A percentile compares a stretch with the other conserved stretches of the same genome.
phyloP scores from a whole-genome alignment of 345 rosid genomes.

The Populus ilicifolia region DNA sequence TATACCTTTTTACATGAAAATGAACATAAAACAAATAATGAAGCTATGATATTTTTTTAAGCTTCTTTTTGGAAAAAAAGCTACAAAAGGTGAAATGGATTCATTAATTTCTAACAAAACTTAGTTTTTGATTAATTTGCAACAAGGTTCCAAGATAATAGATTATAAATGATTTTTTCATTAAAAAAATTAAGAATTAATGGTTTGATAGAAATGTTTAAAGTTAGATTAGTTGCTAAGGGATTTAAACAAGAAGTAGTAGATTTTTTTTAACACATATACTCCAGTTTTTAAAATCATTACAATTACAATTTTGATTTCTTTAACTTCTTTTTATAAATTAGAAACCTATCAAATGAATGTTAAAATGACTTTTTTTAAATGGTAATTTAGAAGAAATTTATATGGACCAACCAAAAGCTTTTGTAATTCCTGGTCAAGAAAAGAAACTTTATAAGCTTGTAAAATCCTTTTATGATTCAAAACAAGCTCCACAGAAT shows the following conservation, averaged over 20 bases:
- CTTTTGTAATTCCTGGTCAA: background rate
- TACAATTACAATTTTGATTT: background rate
- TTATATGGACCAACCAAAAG: background rate
- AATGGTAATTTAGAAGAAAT: background rate
- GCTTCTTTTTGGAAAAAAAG: background rate
- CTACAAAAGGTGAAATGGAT: background rate
- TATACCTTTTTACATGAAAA: background rate
- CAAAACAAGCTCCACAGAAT: background rate
- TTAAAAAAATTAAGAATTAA: background rate
- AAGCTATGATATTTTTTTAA: background rate
- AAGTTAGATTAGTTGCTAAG: background rate
- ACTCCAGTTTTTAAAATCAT: background rate
- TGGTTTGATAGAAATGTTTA: background rate
- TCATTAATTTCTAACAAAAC: background rate
- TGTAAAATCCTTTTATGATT: background rate
- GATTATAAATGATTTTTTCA: background rate
- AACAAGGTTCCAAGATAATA: background rate
- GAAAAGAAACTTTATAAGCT: background rate
- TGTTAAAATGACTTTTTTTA: background rate
- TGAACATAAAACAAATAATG: background rate
- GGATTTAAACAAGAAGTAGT: background rate
- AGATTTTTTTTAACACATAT: background rate
- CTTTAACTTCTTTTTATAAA: background rate
- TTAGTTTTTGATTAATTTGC: background rate
- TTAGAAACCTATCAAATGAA: background rate